Conservation (phyloP, 495 filamentous ascomycete genomes). For the Lepraria neglecta region DNA sequence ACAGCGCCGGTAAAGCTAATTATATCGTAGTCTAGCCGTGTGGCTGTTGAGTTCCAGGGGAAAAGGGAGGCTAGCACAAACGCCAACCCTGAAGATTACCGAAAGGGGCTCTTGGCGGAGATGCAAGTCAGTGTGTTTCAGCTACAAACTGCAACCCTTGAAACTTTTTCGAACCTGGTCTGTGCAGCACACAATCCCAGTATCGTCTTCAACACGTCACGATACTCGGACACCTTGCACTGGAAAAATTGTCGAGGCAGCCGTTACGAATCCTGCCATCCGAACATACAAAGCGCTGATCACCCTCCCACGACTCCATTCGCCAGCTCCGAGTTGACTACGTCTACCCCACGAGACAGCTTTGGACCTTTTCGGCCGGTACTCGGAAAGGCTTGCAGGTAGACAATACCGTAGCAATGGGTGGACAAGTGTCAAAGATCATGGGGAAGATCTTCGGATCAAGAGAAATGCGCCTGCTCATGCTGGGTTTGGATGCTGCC, state of each 20-base stretch:
- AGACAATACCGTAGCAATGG: conserved; percentile 48
- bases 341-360: neutral
- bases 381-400: too few species aligned
- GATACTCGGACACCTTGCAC: neutral
- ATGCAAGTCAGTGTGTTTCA: conserved; percentile 15
- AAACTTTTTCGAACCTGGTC: neutral
- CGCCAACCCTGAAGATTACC: conserved; percentile 5
- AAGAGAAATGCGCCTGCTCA: conserved; percentile 89
- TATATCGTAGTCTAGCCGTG: conserved; percentile 1
- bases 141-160: neutral
- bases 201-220: neutral
- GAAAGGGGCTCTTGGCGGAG: conserved; percentile 7
- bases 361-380: neutral
- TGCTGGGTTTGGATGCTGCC: conserved; percentile 98
- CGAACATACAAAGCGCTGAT: neutral
- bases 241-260: neutral
- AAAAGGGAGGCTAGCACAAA: neutral
- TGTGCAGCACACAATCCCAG: neutral
- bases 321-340: neutral
- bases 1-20: too few species aligned
- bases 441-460: conserved; percentile 98
- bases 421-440: conserved; percentile 75
- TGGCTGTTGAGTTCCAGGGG: conserved; percentile 7
- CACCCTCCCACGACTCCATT: neutral
- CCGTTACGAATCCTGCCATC: too few species aligned